Conservation (phyloP, 768 basidiomycete species). For the Termitomyces sp. region DNA sequence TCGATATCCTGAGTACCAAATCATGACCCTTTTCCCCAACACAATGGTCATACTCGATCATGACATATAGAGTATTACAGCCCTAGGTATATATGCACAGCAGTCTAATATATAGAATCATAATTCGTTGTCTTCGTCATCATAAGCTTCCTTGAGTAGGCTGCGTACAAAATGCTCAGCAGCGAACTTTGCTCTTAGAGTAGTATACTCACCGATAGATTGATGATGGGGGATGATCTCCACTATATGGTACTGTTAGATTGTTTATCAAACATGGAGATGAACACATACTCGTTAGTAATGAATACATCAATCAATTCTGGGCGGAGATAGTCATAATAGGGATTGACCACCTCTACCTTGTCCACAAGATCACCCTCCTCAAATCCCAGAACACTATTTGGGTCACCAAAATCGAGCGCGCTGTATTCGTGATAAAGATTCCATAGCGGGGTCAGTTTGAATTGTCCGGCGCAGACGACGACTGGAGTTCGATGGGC, state of each 20-base stretch:
- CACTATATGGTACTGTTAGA: slow-evolving; percentile 42
- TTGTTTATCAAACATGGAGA: neutral
- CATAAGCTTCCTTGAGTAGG: slow-evolving; percentile 90
- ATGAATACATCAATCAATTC: slow-evolving; percentile 93
- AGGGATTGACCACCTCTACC: slow-evolving; percentile 93
- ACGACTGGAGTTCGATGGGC: slow-evolving; percentile 91
- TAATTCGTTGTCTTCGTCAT: slow-evolving; percentile 89
- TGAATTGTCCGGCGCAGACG: slow-evolving; percentile 94
- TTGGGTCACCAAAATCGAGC: slow-evolving; percentile 72
- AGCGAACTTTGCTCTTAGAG: neutral
- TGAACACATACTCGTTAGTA: slow-evolving; percentile 85
- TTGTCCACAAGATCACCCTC: slow-evolving; percentile 79
- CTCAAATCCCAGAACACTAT: slow-evolving; percentile 64
- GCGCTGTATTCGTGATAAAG: slow-evolving; percentile 84
- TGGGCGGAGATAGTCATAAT: slow-evolving; percentile 92
- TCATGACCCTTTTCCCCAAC: slow-evolving; percentile 15
- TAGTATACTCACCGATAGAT: slow-evolving; percentile 66
- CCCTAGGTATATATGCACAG: slow-evolving; percentile 16
- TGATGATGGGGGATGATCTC: slow-evolving; percentile 94
- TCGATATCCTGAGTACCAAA: slow-evolving; percentile 73
- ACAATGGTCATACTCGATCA: neutral
- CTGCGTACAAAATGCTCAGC: slow-evolving; percentile 31
- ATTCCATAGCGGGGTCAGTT: slow-evolving; percentile 90
- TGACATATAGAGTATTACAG: slow-evolving; percentile 18
- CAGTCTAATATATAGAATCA: slow-evolving; percentile 28